Evolutionary conservation across 2,329 filamentous ascomycete genomes (phyloP), one percentile per base, ranked within the genome.

Genomic region (Coniosporium tulheliwenetii): DNA sequence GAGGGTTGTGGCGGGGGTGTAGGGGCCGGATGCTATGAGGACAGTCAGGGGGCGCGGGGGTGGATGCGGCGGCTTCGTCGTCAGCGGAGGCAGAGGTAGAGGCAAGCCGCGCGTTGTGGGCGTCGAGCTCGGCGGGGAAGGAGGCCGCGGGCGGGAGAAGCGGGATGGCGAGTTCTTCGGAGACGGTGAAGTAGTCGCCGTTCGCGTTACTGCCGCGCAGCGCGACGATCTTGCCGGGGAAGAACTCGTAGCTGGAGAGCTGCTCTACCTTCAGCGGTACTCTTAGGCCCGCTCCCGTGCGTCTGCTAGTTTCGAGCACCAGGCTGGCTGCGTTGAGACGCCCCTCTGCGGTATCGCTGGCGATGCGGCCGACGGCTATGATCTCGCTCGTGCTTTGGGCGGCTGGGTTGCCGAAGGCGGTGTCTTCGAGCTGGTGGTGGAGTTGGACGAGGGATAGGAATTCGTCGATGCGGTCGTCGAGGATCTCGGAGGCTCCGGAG

Each of bases 391-490:
- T 93, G 48, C 84, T 84, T 58, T 93, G 82, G 41, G 73, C 77
- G 15, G 85, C 83, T 10, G 91, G 85, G 56, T 84, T 94, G 38
- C 87, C 87, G 57, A 98, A 93, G 0, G 76, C 81, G 13, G 75
- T 73, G 44, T 91, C 80, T 13, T 91, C 83, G 5, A 94, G 66
- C 10, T 73, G 67, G 59, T 93, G 75, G 48, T 86, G 69, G 42
- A 80, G 74, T 60, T 84, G 78, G 5, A 93, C 69, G 1, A 86
- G 60, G n/a, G 67, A 64, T 44, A 77, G 71, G 52, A 95, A 94
- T 46, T 87, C 85, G 51, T 96, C 86, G 64, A 98, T 95, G 50
- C 86, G 74, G 60, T 96, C 89, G 61, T 98, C 91, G 7, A 96
- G 71, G 36, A 94, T 84, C 58, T 94, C 87, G 4, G 89, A 93